A percentile compares a stretch with the other conserved stretches of the same genome.
Evolutionary conservation across 805 yeast species (phyloP).

Genomic region (Komagataella pastoris): DNA sequence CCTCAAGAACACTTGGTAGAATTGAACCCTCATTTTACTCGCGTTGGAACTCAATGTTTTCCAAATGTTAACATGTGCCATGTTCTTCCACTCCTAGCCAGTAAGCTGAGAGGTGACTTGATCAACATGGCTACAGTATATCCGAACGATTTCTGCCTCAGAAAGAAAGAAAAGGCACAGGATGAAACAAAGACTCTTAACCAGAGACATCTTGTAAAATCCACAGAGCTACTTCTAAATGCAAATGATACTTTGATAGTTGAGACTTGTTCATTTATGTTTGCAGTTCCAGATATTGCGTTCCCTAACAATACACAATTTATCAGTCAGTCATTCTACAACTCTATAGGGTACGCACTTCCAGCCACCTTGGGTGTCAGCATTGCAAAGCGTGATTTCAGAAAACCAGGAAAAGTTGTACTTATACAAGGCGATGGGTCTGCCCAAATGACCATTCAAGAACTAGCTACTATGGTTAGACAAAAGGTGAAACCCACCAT

Average conservation of each 20-base stretch:
- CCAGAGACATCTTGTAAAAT: neutral
- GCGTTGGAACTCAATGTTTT: neutral
- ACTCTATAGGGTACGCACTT: slow-evolving; percentile 81
- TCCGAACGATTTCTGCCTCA: neutral
- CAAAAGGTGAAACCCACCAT: slow-evolving; percentile 51
- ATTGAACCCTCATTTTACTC: neutral
- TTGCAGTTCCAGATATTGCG: slow-evolving; percentile 55
- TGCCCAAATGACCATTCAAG: slow-evolving; percentile 91
- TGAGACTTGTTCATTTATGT: slow-evolving; percentile 79
- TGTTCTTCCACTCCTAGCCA: neutral
- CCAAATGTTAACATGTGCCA: neutral
- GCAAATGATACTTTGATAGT: slow-evolving; percentile 62
- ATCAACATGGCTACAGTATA: neutral
- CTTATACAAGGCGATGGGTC: slow-evolving; percentile 88
- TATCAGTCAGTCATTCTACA: slow-evolving; percentile 61
- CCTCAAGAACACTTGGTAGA: neutral
- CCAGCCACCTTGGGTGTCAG: slow-evolving; percentile 82
- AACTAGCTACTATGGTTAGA: slow-evolving; percentile 52
- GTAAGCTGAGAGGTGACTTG: neutral
- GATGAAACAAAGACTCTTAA: neutral
- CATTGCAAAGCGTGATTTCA: slow-evolving; percentile 50
- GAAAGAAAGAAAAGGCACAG: neutral
- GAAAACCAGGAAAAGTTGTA: slow-evolving; percentile 38
- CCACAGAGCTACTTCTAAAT: slow-evolving; percentile 16
- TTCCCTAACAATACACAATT: slow-evolving; percentile 40